A percentile compares a stretch with the other conserved stretches of the same genome.
Conservation (phyloP, 495 filamentous ascomycete species). For the Aspergillus campestris region DNA sequence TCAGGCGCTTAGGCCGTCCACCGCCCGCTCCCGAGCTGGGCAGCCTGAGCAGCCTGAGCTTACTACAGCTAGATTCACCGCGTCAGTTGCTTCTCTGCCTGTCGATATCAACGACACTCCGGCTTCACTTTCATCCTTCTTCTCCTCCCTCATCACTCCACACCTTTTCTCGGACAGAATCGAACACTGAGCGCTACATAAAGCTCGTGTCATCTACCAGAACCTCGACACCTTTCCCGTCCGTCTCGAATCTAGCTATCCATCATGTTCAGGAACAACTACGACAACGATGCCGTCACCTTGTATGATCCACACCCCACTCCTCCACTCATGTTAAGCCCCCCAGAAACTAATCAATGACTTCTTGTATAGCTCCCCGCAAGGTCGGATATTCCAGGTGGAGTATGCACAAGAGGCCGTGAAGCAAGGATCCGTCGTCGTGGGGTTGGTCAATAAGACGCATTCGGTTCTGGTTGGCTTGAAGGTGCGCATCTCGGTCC, state of each 20-base stretch:
- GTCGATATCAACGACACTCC: slow-evolving; percentile 5
- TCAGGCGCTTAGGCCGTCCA: slow-evolving; percentile 25
- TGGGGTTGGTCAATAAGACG: slow-evolving; percentile 94
- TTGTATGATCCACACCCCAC: slow-evolving; percentile 60
- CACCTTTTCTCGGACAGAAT: slow-evolving; percentile 17
- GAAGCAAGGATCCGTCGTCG: slow-evolving; percentile 97
- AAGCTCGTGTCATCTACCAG: not conserved
- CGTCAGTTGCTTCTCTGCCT: slow-evolving; percentile 20
- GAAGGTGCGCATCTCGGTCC: slow-evolving; percentile 57
- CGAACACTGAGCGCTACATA: not conserved
- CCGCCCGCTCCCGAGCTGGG: not conserved
- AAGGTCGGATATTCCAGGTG: slow-evolving; percentile 99
- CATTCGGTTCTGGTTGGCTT: slow-evolving; percentile 92
- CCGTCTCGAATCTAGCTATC: slow-evolving; percentile 4
- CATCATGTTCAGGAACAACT: slow-evolving; percentile 98
- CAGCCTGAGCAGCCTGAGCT: not conserved
- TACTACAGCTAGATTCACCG: slow-evolving; percentile 5
- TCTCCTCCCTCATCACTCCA: slow-evolving; percentile 9
- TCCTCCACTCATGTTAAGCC: slow-evolving; percentile 8
- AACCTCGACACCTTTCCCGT: not conserved
- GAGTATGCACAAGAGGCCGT: slow-evolving; percentile 98
- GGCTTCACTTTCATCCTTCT: slow-evolving; percentile 11
- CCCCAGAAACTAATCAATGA: slow-evolving; percentile 11
- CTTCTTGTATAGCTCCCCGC: slow-evolving; percentile 66
- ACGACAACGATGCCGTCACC: slow-evolving; percentile 99